Base-by-base conservation (phyloP, 2,329 filamentous ascomycete species). In the Cyphellophora europaea region DNA sequence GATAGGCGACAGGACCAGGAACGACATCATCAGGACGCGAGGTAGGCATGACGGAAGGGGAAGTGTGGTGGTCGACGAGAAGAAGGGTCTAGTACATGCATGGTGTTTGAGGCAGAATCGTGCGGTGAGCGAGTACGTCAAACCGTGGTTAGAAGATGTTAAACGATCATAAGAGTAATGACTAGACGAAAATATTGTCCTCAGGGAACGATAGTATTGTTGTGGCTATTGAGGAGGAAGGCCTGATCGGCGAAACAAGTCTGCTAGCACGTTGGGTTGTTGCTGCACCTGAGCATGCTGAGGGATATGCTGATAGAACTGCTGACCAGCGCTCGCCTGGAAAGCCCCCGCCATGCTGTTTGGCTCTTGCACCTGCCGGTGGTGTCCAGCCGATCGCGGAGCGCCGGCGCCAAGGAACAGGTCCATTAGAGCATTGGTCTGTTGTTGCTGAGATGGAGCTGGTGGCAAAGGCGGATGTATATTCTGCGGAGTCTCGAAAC, bases 1-100 rank as follows among this genome's bases (percentile, higher is more conserved):
- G 74, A 70, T 79, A 16, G 72, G 72, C 2, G 63, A 74, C 42
- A 56, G 61, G 46, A 76, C 72, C 18, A 58, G 73, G 21, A 69
- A 77, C 45, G 63, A 66, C 27, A 57, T 79, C 23, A 67, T 78
- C 30, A 53, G 52, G 25, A 12, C 40, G 21, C 34, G 37, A 32
- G 41, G 36, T 51, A 45, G 49, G 16, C 48, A 49, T 3, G 36
- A 48, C 6, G 47, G 36, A n/a, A 51, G 50, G 4, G 55, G 54
- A 16, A 45, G 52, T 19, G 75, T 78, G 68, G 53, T 70, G 36
- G 59, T 78, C 42, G 72, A 74, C 48, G 62, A 45, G 32, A 40
- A 70, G 42, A 56, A 61, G 30, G 69, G 66, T 0, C 59, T 75
- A 43, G 67, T 67, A 31, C 75, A 79, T 62, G 72, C 66, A 0